Evolutionary conservation across 192 early-diverging fungal species (phyloP), one percentile per base, ranked within the genome.

Genomic region (Chytriomyces confervae): DNA sequence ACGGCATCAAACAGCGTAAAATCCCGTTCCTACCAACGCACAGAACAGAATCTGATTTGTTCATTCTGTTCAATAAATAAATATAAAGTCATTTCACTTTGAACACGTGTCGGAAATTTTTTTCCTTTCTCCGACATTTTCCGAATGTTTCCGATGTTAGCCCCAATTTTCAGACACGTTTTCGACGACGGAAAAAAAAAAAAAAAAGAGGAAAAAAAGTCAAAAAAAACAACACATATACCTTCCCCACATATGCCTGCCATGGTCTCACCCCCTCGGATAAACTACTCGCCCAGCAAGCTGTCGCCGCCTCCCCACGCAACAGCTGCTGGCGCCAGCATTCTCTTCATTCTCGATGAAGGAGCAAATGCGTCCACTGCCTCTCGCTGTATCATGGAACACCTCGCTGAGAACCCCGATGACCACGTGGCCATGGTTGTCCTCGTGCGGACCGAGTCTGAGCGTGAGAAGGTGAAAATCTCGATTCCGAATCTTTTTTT

Each of bases 321-420:
- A 27, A 64, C 27, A 23, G 10, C 62, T 27, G 27, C 16, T 18
- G 47, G 16, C 20, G 53, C 53, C 53, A 57, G 53, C 53, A 29
- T 68, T 47, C 66, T 68, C 9, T 68, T 29, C 43, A 68, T 68
- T 48, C 18, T 68, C 24, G 45, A 68, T 46, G 66, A 68, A 13
- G 9, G 43, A 10, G 47, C 8, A 27, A 68, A 29, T 29, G 18
- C 27, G 8, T 11, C 66, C 24, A 10, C 13, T 8, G 66, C 66
- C 0, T 13, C 27, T 2, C 11, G 24, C 16, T 18, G 24, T 16
- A 16, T 29, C 5, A 46, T 68, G 13, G 27, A 11, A 7, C 69
- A 70, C 50, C 11, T 70, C 13, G n/a, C 11, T 8, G 49, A 16
- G 47, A 23, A 13, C 29, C 69, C 69, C 10, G 45, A 23, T 7